Conservation (phyloP, 176 grass and related monocot genomes). For the Ampelocalamus luodianensis region DNA sequence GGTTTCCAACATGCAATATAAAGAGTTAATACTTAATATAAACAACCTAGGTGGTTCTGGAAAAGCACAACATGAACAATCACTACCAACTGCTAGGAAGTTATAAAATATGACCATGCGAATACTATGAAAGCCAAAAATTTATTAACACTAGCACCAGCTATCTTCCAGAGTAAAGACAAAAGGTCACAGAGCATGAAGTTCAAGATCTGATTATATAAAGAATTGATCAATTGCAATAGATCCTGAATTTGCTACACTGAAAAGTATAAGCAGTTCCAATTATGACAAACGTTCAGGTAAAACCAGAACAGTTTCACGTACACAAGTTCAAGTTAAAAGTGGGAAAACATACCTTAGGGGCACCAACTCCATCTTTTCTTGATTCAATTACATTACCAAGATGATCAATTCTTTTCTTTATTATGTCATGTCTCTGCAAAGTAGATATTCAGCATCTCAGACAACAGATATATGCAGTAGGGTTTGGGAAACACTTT, state of each 20-base stretch:
- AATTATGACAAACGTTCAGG: constrained; percentile 24
- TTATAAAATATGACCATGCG: neutral
- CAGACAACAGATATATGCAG: constrained; percentile 31
- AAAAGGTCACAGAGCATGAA: neutral
- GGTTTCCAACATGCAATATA: constrained; percentile 3
- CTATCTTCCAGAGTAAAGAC: constrained; percentile 31
- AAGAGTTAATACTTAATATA: neutral
- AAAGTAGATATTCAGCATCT: constrained; percentile 44
- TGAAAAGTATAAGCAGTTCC: constrained; percentile 15
- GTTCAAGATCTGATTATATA: constrained; percentile 6
- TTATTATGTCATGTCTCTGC: constrained; percentile 95
- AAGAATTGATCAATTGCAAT: neutral
- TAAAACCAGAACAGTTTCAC: constrained; percentile 31
- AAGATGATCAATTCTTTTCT: constrained; percentile 86
- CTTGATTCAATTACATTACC: constrained; percentile 92
- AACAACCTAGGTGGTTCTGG: constrained; percentile 14
- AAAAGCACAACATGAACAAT: constrained; percentile 25
- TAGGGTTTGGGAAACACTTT: constrained; percentile 29
- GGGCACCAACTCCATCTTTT: constrained; percentile 80
- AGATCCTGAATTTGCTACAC: neutral
- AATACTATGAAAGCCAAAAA: constrained; percentile 4
- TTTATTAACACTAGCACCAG: neutral
- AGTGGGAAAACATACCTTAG: constrained; percentile 64
- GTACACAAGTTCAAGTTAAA: constrained; percentile 24
- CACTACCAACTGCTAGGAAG: constrained; percentile 4